phyloP scores from a whole-genome alignment of 2,329 filamentous ascomycete genomes.

The Cryoendolithus antarcticus region DNA sequence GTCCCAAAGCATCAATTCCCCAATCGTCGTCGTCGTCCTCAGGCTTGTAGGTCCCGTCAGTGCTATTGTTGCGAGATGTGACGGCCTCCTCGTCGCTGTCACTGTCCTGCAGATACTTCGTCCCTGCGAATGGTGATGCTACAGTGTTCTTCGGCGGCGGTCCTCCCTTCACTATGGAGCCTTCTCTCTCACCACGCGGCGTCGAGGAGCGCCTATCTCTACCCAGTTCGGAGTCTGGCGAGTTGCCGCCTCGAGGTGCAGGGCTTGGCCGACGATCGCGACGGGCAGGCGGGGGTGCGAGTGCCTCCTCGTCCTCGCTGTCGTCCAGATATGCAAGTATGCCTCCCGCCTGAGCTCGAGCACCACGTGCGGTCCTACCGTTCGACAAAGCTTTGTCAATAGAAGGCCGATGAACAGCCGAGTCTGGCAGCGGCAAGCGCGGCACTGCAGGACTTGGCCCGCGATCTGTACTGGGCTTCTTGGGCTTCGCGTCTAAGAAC shows the following conservation, averaged over 20 bases:
- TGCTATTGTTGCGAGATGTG: slow-evolving; percentile 17
- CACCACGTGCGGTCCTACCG: slow-evolving; percentile 6
- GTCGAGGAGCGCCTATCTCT: slow-evolving; percentile 11
- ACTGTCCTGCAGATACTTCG: slow-evolving; percentile 25
- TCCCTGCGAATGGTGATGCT: slow-evolving; percentile 23
- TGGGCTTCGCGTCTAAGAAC: slow-evolving; percentile 11
- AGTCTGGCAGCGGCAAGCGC: slow-evolving; percentile 6
- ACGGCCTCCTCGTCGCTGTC: slow-evolving; percentile 19
- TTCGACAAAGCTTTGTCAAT: slow-evolving; percentile 1
- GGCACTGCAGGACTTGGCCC: slow-evolving; percentile 17
- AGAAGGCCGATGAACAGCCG: slow-evolving; percentile 1
- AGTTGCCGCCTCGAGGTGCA: slow-evolving; percentile 13
- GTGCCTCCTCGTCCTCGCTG: slow-evolving; percentile 15
- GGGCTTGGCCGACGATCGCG: slow-evolving; percentile 16
- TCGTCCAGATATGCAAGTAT: slow-evolving; percentile 22
- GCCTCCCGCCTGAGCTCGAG: slow-evolving; percentile 17
- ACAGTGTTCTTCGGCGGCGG: slow-evolving; percentile 20
- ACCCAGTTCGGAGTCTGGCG: no score
- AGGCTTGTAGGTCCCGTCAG: slow-evolving; percentile 13
- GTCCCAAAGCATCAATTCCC: slow-evolving; percentile 2
- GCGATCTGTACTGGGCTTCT: slow-evolving; percentile 13
- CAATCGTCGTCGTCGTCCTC: slow-evolving; percentile 2
- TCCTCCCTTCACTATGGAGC: slow-evolving; percentile 6
- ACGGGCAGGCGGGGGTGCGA: slow-evolving; percentile 5
- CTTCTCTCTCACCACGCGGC: slow-evolving; percentile 12